Base-by-base conservation (phyloP, 1,284 basidiomycete genomes). In the Mycena citricolor region DNA sequence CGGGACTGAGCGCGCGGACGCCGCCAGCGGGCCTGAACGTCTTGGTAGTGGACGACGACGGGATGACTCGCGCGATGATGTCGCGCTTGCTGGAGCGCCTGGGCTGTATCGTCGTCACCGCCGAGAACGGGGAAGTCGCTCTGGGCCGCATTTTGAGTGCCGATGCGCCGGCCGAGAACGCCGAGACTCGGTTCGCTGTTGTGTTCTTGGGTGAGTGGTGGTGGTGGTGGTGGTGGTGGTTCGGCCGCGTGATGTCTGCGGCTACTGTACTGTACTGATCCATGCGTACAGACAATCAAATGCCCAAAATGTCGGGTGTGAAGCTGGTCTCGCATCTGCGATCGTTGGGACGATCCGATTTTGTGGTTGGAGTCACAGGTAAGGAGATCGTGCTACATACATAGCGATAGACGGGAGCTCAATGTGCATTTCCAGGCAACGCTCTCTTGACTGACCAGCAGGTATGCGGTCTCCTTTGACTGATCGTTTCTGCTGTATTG, bases 201-300 rank as follows among this genome's bases (percentile, higher is more conserved):
- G 73, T 90, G 21, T 93, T 93, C 64, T 65, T 94, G 59, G 49
- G 49, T 47, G 29, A 23, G 49, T 28, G 21, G 19, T 17, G 13
- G 28, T 22, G 2, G 22, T 24, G 23, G 7, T 13, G 12, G 5
- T 12, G 5, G 11, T 3, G 6, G 6, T 11, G 13, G 5, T n/a
- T n/a, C n/a, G n/a, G n/a, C n/a, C n/a, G n/a, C n/a, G n/a, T n/a
- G n/a, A n/a, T n/a, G n/a, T n/a, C n/a, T n/a, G n/a, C n/a, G n/a
- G n/a, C n/a, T n/a, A n/a, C n/a, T n/a, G n/a, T n/a, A n/a, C n/a
- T n/a, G n/a, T n/a, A n/a, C n/a, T n/a, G n/a, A n/a, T n/a, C n/a
- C n/a, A n/a, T n/a, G n/a, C n/a, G n/a, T n/a, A n/a, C n/a, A 47
- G 90, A 94, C 59, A 94, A 94, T 60, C 87, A 90, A 64, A 90